Evolutionary conservation across 139 green algal genomes (phyloP).

Genomic region (Bryopsis sp.): DNA sequence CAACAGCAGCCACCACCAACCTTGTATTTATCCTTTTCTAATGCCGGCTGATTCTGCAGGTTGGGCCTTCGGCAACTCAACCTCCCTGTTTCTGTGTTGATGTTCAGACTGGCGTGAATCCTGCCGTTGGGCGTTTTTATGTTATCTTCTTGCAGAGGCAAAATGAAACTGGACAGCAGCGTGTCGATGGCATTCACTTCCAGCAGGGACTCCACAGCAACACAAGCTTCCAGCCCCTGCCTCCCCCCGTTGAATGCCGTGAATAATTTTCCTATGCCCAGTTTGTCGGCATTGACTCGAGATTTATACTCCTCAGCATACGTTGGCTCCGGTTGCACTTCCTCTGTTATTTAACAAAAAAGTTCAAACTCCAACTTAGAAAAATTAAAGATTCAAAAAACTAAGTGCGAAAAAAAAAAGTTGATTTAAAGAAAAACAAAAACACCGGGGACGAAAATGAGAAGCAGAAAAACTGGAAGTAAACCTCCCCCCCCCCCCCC

Average conservation of each 20-base stretch:
- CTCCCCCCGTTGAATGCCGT: conserved; percentile 50
- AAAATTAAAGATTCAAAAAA: too few species aligned
- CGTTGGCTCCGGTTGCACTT: too few species aligned
- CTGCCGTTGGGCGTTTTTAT: conserved; percentile 26
- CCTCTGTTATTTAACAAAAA: too few species aligned
- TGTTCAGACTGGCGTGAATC: conserved; percentile 94
- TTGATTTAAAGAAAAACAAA: too few species aligned
- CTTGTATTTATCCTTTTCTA: conserved; percentile 97
- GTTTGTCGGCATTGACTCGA: conserved; percentile 25
- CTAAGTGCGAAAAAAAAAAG: too few species aligned
- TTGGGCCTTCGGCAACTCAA: conserved; percentile 82
- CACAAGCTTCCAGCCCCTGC: conserved; percentile 71
- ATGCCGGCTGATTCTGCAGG: conserved; percentile 96
- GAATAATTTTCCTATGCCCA: conserved; percentile 71
- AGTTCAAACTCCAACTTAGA: too few species aligned
- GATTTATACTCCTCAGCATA: too few species aligned
- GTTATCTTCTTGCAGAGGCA: conserved; percentile 69
- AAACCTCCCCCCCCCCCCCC: too few species aligned
- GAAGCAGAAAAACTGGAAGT: too few species aligned
- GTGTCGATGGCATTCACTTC: conserved; percentile 87
- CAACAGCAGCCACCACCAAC: conserved; percentile 25
- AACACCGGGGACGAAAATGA: too few species aligned
- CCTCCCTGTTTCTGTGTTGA: conserved; percentile 98
- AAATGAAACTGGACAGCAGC: conserved; percentile 90
- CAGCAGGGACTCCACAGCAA: conserved; percentile 64